Percentiles rank a stretch among this genome's conserved stretches.
phyloP scores from a whole-genome alignment of 148 eudicot genomes.

The Vaccinium darrowii region DNA sequence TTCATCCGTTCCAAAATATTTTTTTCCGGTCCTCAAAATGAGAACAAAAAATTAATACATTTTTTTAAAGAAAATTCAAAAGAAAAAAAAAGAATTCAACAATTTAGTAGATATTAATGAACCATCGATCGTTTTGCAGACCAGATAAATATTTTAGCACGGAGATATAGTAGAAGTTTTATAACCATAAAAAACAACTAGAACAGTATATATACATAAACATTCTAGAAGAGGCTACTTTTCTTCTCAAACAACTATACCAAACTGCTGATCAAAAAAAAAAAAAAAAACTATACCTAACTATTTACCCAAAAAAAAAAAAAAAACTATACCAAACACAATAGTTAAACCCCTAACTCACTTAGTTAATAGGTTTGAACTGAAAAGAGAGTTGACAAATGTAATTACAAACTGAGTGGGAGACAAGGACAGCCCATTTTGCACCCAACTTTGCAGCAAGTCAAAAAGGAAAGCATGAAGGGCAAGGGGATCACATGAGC shows the following conservation, averaged over 20 bases:
- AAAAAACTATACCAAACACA: background rate
- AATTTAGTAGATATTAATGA: too few relatives aligned
- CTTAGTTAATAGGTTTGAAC: background rate
- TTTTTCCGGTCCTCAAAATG: too few relatives aligned
- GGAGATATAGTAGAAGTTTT: background rate
- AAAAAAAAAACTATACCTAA: too few relatives aligned
- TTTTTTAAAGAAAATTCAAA: too few relatives aligned
- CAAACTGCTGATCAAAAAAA: too few relatives aligned
- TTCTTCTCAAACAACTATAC: background rate
- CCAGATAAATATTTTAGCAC: too few relatives aligned
- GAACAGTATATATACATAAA: background rate
- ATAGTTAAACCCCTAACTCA: background rate
- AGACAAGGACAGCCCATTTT: conserved; percentile 23
- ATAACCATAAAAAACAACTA: background rate
- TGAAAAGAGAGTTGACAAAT: conserved; percentile 21
- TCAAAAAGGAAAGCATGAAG: conserved; percentile 8
- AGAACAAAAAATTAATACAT: too few relatives aligned
- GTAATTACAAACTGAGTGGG: conserved; percentile 18
- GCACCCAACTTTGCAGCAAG: conserved; percentile 11
- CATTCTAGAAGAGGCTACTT: background rate
- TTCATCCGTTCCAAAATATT: too few relatives aligned
- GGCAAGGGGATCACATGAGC: background rate
- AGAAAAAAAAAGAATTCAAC: too few relatives aligned
- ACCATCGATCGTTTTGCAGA: too few relatives aligned
- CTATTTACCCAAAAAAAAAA: too few relatives aligned